phyloP scores from a whole-genome alignment of 2,329 filamentous ascomycete genomes.

The Didymella pomorum region DNA sequence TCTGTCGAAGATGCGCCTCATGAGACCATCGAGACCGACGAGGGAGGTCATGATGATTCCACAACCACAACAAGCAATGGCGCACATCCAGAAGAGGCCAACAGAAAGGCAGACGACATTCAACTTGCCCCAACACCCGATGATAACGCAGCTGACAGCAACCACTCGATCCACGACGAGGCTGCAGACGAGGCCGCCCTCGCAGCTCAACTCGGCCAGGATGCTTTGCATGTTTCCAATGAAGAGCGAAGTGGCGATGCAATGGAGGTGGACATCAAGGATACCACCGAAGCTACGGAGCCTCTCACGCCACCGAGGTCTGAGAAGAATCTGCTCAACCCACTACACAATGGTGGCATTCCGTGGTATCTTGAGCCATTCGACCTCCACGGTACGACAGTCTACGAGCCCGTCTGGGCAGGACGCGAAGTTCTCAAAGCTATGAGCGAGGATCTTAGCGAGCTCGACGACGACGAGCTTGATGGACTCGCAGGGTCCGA shows the following conservation, averaged over 20 bases:
- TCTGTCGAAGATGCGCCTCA: conserved; percentile 35
- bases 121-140: conserved; percentile 49
- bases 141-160: conserved; percentile 41
- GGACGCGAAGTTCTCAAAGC: conserved; percentile 74
- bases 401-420: conserved; percentile 75
- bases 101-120: conserved; percentile 32
- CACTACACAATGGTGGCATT: conserved; percentile 69
- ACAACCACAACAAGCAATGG: conserved; percentile 26
- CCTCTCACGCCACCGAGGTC: conserved; percentile 73
- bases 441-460: conserved; percentile 87
- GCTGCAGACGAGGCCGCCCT: conserved; percentile 49
- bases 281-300: conserved; percentile 34
- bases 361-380: conserved; percentile 89
- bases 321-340: conserved; percentile 58
- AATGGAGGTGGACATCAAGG: conserved; percentile 34
- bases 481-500: conserved; percentile 62
- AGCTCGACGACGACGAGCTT: conserved; percentile 90
- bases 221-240: conserved; percentile 33
- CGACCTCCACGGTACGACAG: conserved; percentile 79
- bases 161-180: conserved; percentile 41
- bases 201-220: conserved; percentile 45
- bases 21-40: conserved; percentile 32
- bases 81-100: conserved; percentile 21
- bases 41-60: conserved; percentile 19
- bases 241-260: conserved; percentile 25